Percentiles rank a stretch among this genome's conserved stretches.
phyloP scores from a whole-genome alignment of 441 rosid species.

The Brassica balearica region DNA sequence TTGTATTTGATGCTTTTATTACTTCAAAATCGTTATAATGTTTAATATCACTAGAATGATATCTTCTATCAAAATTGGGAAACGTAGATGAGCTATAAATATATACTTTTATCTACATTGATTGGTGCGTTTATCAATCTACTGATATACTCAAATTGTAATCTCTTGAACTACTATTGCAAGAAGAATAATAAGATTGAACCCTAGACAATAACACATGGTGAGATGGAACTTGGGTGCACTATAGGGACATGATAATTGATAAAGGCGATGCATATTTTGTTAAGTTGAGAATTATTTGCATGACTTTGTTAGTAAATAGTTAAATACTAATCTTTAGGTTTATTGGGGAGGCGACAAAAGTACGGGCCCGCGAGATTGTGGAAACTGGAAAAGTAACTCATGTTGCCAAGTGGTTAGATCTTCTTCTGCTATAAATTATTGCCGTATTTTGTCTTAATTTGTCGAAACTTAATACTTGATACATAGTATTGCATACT shows the following conservation, averaged over 20 bases:
- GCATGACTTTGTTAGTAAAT: conserved; percentile 23
- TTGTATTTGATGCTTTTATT: not conserved
- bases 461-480: not conserved
- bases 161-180: not conserved
- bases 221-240: conserved; percentile 10
- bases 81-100: too few species aligned
- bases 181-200: not conserved
- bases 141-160: not conserved
- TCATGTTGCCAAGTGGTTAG: conserved; percentile 20
- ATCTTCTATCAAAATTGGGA: too few species aligned
- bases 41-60: not conserved
- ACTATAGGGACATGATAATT: not conserved
- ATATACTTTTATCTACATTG: not conserved
- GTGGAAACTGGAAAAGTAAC: conserved; percentile 32
- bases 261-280: not conserved
- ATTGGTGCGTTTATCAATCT: not conserved
- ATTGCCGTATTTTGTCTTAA: not conserved
- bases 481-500: not conserved
- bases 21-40: not conserved
- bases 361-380: conserved; percentile 19
- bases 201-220: not conserved
- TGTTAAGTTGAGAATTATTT: conserved; percentile 18
- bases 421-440: conserved; percentile 11
- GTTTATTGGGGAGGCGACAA: conserved; percentile 12
- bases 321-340: not conserved